A percentile compares a stretch with the other conserved stretches of the same genome.
These are phyloP conservation scores for Calonectria hongkongensis DNA, from an alignment of 2,329 filamentous ascomycete species.

Conservation along the genomic window DNA sequence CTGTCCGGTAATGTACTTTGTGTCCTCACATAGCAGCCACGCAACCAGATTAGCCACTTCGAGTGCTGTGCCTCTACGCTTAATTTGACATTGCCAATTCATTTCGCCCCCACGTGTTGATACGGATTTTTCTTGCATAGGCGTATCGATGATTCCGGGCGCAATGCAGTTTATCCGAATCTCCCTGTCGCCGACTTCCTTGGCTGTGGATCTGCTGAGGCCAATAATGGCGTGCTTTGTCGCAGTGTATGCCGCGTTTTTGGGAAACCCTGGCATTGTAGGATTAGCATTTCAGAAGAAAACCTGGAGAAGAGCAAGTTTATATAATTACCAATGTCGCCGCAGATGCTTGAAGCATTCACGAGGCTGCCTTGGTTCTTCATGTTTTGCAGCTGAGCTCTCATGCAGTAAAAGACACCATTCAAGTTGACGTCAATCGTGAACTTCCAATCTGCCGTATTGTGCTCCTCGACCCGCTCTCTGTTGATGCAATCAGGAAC, in stretches of 20 bases:
- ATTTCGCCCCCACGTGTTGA: background rate
- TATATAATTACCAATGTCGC: conserved; percentile 5
- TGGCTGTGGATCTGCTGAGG: background rate
- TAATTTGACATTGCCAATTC: conserved; percentile 15
- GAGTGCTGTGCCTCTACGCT: conserved; percentile 10
- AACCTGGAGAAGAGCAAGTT: background rate
- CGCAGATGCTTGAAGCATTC: conserved; percentile 9
- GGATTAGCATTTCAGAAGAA: background rate
- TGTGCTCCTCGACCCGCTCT: conserved; percentile 2
- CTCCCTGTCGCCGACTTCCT: conserved; percentile 7
- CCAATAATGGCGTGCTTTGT: conserved; percentile 21
- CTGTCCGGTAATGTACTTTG: conserved; percentile 17
- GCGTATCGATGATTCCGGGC: conserved; percentile 8
- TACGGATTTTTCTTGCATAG: conserved; percentile 3
- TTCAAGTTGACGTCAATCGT: conserved; percentile 19
- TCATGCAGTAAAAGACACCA: conserved; percentile 18
- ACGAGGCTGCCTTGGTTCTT: conserved; percentile 6
- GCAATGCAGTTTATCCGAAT: conserved; percentile 12
- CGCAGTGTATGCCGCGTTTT: conserved; percentile 20
- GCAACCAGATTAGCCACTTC: conserved; percentile 8
- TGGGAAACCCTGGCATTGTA: conserved; percentile 2
- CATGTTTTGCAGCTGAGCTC: conserved; percentile 15
- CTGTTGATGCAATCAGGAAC: background rate
- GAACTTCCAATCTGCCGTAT: conserved; percentile 5
- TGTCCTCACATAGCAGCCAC: background rate